These are phyloP conservation scores for Symmetrospora coprosmae DNA, from an alignment of 768 basidiomycete genomes.

Conservation along the genomic window DNA sequence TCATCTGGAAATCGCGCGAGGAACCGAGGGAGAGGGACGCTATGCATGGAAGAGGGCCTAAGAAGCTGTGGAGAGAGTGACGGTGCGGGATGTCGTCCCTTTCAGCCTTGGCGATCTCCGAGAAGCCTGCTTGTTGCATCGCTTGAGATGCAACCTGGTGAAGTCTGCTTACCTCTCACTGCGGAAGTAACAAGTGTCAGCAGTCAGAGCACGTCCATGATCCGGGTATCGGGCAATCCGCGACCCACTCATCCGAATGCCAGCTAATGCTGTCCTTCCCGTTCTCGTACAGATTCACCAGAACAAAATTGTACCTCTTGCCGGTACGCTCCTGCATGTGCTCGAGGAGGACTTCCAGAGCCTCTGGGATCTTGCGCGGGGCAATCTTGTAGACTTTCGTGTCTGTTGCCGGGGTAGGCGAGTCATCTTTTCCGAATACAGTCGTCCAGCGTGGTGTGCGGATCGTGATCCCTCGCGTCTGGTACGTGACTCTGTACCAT, in stretches of 20 bases:
- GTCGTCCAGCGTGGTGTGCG: constrained; percentile 16
- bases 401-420: background rate
- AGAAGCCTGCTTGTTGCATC: too few species aligned
- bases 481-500: constrained; percentile 15
- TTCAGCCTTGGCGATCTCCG: too few species aligned
- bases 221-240: background rate
- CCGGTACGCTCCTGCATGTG: constrained; percentile 34
- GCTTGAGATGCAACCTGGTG: too few species aligned
- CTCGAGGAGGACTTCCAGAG: constrained; percentile 30
- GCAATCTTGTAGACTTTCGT: constrained; percentile 33
- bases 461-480: constrained; percentile 14
- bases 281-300: constrained; percentile 36
- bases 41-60: constrained; percentile 36
- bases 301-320: constrained; percentile 36
- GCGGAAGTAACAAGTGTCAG: too few species aligned
- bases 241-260: constrained; percentile 16
- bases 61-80: constrained; percentile 24
- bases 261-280: constrained; percentile 23
- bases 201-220: background rate
- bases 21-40: constrained; percentile 36
- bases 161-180: too few species aligned
- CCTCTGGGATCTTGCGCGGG: constrained; percentile 35
- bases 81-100: too few species aligned
- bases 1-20: constrained; percentile 34
- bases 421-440: constrained; percentile 21